Evolutionary conservation across 345 rosid genomes (phyloP), one percentile per base, ranked within the genome.

Genomic region (Hibiscus mutabilis): DNA sequence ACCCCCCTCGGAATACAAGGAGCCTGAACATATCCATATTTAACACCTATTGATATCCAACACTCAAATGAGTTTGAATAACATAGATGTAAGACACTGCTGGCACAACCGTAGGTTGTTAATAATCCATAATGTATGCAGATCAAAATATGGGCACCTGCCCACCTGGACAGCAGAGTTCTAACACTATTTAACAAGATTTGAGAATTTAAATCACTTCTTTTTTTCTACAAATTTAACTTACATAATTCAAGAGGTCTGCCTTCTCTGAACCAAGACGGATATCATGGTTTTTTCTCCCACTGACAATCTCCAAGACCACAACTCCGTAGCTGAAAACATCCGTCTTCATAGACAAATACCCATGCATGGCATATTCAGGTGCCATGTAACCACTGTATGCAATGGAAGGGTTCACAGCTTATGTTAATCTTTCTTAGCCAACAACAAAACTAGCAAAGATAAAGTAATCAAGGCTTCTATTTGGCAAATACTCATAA

Each of bases 321-420:
- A 93, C 73, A 74, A 93, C 75, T 60, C 98, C 97, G 31, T 77
- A 93, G 80, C 98, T 91, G 76, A 91, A 93, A 76, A 91, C 97
- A 82, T 93, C 97, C 1, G 88, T 83, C 73, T 82, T 93, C 75
- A 88, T 92, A 0, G 97, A 93, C 74, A 93, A 81, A 79, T 86
- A 84, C 24, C 98, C 97, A 53, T 84, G 93, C 75, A 91, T 16
- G 5, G 92, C 97, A 84, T 93, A 93, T 76, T 91, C 98, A 55
- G 96, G 97, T 44, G 97, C 97, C 98, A 93, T 93, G 67, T 93
- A 93, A 75, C 97, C 96, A 76, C 97, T 91, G 85, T 87, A 85
- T 53, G 58, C 55, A 82, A 60, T 19, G 11, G 4, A 68, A 60
- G 5, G 60, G 60, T 57, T 22, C 5, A 22, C n/a, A n/a, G n/a